Evolutionary conservation across 2,329 filamentous ascomycete species (phyloP).

Genomic region (Talaromyces sp.): DNA sequence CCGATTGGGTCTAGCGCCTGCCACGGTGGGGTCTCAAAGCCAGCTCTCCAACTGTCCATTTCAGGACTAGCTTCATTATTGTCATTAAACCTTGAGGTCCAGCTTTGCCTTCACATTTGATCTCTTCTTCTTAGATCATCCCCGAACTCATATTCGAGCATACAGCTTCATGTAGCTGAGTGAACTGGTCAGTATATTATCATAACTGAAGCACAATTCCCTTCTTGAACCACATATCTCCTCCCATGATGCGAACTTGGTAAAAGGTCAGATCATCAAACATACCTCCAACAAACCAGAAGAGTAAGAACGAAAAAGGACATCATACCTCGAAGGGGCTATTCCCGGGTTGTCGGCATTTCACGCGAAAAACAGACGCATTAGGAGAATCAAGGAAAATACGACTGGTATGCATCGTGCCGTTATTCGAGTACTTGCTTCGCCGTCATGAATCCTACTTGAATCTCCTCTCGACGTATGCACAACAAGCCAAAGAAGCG

Average conservation of each 20-base stretch:
- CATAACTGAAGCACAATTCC: not conserved
- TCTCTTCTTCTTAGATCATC: not conserved
- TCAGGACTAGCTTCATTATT: constrained; percentile 15
- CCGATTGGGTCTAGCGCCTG: constrained; percentile 7
- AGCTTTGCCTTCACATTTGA: not conserved
- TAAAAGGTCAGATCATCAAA: constrained; percentile 45
- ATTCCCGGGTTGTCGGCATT: not conserved
- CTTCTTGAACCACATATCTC: constrained; percentile 11
- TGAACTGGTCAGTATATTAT: not conserved
- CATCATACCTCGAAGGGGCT: constrained; percentile 16
- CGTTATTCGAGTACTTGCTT: constrained; percentile 1
- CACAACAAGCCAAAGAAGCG: not conserved
- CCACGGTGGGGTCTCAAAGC: not conserved
- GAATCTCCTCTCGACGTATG: not conserved
- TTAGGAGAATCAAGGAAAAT: not conserved
- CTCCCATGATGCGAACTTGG: constrained; percentile 44
- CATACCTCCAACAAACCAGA: constrained; percentile 22
- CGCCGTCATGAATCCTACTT: not conserved
- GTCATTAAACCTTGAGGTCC: not conserved
- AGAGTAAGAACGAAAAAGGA: constrained; percentile 1
- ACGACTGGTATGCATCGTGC: constrained; percentile 6
- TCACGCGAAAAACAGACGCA: not conserved
- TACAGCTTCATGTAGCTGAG: not conserved
- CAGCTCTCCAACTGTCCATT: constrained; percentile 8
- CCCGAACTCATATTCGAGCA: too few species aligned